phyloP scores from a whole-genome alignment of 306 rosid species.

The Ormosia semicastrata region DNA sequence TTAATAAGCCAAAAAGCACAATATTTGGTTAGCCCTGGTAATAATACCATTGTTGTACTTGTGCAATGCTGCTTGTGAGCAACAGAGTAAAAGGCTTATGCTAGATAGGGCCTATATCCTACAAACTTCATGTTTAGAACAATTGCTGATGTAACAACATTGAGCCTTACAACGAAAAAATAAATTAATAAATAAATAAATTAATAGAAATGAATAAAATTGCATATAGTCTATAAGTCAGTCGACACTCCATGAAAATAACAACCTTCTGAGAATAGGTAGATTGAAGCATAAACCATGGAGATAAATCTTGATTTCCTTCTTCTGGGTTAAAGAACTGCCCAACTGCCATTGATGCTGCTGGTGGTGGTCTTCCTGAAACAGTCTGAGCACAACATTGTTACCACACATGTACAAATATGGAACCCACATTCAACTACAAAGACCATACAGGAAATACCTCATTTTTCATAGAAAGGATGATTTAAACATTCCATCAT shows the following conservation, averaged over 20 bases:
- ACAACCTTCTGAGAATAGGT: conserved; percentile 70
- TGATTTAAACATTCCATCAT: conserved; percentile 4
- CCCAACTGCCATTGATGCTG: conserved; percentile 99
- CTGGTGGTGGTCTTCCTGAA: conserved; percentile 99
- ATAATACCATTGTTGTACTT: not conserved
- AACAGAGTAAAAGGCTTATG: not conserved
- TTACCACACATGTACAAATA: conserved; percentile 37
- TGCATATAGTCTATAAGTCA: not conserved
- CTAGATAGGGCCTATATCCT: conserved; percentile 13
- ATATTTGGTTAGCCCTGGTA: conserved; percentile 8
- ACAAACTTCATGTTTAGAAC: conserved; percentile 9
- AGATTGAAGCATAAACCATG: conserved; percentile 77
- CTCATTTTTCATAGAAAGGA: not conserved
- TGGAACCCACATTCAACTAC: conserved; percentile 18
- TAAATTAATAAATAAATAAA: conserved; percentile 20
- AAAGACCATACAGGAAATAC: conserved; percentile 11
- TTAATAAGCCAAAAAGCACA: not conserved
- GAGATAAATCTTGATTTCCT: conserved; percentile 68
- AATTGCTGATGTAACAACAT: not conserved
- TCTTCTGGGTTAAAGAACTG: conserved; percentile 92
- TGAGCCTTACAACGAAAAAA: conserved; percentile 20
- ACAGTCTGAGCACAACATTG: conserved; percentile 68
- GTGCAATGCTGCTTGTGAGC: conserved; percentile 11
- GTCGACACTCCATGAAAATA: conserved; percentile 27
- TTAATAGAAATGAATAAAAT: conserved; percentile 19